Evolutionary conservation across 2,329 filamentous ascomycete species (phyloP), one percentile per base, ranked within the genome.

Genomic region (Xylariomycetidae sp.): DNA sequence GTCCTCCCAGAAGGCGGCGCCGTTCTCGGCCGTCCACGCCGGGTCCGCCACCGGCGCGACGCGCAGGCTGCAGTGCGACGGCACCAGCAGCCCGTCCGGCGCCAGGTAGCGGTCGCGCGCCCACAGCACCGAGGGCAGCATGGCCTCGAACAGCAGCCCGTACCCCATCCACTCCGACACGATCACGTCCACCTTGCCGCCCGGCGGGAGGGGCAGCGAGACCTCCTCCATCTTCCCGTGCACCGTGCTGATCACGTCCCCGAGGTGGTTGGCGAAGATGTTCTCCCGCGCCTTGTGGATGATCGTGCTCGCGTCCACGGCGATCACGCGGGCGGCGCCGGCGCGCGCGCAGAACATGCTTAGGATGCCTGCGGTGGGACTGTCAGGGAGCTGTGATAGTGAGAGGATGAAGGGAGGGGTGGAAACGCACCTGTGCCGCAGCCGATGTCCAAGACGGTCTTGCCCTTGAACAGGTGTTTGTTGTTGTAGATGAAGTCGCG

Each of bases 121-220:
- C 53, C 79, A 90, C 31, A 96, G 72, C 15, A 96, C 86, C 30
- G 86, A 93, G 44, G 92, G 87, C 18, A 96, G 77, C 89, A 96
- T 96, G 35, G 88, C 87, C 62, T 96, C 89, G 59, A 93, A 96
- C 5, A 95, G 72, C 13, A 95, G 72, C 44, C 82, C 85, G 57
- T 96, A 96, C 19, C 89, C 89, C 89, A 96, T 96, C 89, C 89
- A 96, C 60, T 96, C 89, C 39, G 85, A 93, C 40, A 96, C 82
- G 54, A 96, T 95, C 52, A 96, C 82, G 61, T 96, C 90, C 28
- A 95, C 89, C 52, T 89, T 69, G 34, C 78, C 69, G 6, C 90
- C 81, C 20, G 8, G 20, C 1, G 85, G 88, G n/a, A n/a, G n/a
- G n/a, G n/a, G n/a, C 15, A 88, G 71, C 36, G 63, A 70, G 35